These are phyloP conservation scores for Tolypocladium guangdongense DNA, from an alignment of 2,329 filamentous ascomycete species.

Conservation along the genomic window DNA sequence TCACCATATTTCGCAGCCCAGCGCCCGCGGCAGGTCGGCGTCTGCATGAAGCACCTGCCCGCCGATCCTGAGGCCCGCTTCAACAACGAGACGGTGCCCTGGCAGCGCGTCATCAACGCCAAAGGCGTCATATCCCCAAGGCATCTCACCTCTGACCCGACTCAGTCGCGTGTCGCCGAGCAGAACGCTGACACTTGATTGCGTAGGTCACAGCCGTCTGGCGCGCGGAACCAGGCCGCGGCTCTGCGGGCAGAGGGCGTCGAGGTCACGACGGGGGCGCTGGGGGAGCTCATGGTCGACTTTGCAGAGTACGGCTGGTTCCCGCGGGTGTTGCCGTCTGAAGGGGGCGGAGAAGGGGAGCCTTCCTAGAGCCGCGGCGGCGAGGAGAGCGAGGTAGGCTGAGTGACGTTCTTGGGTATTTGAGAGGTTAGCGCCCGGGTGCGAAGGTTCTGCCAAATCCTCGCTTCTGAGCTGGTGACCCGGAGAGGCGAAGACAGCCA, in stretches of 20 bases:
- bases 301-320: constrained; percentile 46
- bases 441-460: no score
- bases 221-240: constrained; percentile 37
- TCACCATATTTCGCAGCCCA: constrained; percentile 37
- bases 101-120: constrained; percentile 86
- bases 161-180: not conserved
- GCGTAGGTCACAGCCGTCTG: constrained; percentile 36
- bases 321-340: constrained; percentile 36
- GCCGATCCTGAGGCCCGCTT: constrained; percentile 40
- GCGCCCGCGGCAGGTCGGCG: constrained; percentile 72
- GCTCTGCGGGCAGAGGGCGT: constrained; percentile 42
- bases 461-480: no score
- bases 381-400: not conserved
- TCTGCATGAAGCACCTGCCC: constrained; percentile 81
- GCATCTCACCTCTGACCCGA: constrained; percentile 27
- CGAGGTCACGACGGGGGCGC: constrained; percentile 31
- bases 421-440: no score
- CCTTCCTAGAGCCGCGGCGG: not conserved
- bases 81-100: constrained; percentile 73
- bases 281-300: constrained; percentile 43
- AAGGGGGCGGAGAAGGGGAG: constrained; percentile 5
- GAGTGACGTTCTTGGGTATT: not conserved
- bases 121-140: constrained; percentile 79
- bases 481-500: no score
- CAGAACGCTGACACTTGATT: not conserved